Evolutionary conservation across 495 filamentous ascomycete genomes (phyloP), one percentile per base, ranked within the genome.

Genomic region (Cladorrhinum samala): DNA sequence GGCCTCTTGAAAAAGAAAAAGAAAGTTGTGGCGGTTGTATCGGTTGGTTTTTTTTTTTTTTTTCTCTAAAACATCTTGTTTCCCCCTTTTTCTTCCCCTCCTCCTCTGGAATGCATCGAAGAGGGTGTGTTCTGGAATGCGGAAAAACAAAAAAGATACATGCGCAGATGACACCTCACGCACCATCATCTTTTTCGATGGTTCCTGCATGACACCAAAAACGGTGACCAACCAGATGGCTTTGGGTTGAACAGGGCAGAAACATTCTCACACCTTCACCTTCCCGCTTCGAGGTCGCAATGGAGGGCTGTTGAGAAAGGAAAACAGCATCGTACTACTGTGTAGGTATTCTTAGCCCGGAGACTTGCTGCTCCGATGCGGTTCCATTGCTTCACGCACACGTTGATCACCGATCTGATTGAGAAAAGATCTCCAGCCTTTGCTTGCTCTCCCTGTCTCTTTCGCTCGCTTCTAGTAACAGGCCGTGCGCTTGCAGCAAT

Each of bases 201-300:
- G 54, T 56, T 51, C 54, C 54, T 56, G 54, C 53, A 56, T 50
- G 30, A 36, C 23, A 41, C 37, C 48, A 40, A 50, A 11, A 47
- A 33, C 45, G 45, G 45, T 33, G 45, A 47, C 45, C 45, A 47
- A 47, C 45, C 45, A 47, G 14, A 33, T 27, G 24, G n/a, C 45
- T 47, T 25, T 50, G 20, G 16, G 39, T 24, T 17, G 17, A 7
- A 40, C 40, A 46, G 20, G 46, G 37, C 49, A 25, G 39, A 50
- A 13, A 19, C n/a, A 9, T 41, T 14, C 37, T 38, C 37, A 40
- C n/a, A n/a, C n/a, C n/a, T n/a, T n/a, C n/a, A 36, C 36, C 41
- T 47, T 19, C 45, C 14, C 13, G 30, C 17, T n/a, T 3, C 13
- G 16, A 25, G 6, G 3, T 33, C 24, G n/a, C 24, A 47, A 27